phyloP scores from a whole-genome alignment of 352 stramenopile genomes.

The Saprolegnia parasitica region DNA sequence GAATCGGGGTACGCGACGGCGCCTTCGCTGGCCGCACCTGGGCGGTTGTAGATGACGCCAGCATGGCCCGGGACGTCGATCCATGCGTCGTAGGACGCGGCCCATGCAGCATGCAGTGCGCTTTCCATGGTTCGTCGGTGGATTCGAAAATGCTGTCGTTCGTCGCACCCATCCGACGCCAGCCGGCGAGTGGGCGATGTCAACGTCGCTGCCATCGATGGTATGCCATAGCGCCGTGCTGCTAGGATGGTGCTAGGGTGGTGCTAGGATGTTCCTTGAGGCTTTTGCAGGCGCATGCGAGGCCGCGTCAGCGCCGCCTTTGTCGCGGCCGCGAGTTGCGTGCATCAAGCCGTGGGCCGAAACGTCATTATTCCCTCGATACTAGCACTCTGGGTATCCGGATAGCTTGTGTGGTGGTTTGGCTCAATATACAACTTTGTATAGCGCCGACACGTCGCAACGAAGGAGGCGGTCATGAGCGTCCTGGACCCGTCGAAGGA shows the following conservation, averaged over 20 bases:
- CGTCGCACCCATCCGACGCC: too few species aligned
- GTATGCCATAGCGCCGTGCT: too few species aligned
- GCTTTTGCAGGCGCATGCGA: too few species aligned
- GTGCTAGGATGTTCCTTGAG: too few species aligned
- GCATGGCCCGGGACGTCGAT: constrained; percentile 7
- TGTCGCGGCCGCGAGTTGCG: neutral
- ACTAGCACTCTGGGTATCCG: neutral
- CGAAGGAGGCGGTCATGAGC: constrained; percentile 17
- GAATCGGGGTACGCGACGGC: neutral
- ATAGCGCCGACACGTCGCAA: neutral
- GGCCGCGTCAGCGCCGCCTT: too few species aligned
- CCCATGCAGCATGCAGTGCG: constrained; percentile 8
- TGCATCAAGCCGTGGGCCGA: neutral
- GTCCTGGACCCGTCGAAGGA: constrained; percentile 77
- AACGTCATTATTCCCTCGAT: neutral
- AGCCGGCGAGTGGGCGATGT: too few species aligned
- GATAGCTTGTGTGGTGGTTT: constrained; percentile 28
- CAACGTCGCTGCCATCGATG: too few species aligned
- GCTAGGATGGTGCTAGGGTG: too few species aligned
- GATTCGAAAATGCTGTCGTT: too few species aligned
- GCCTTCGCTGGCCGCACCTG: neutral
- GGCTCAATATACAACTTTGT: constrained; percentile 2
- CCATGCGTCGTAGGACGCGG: constrained; percentile 20
- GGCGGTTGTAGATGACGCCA: constrained; percentile 18
- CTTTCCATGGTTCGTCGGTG: constrained; percentile 1